Conservation (phyloP, 2,329 filamentous ascomycete genomes). For the Furcasterigmium sp. region DNA sequence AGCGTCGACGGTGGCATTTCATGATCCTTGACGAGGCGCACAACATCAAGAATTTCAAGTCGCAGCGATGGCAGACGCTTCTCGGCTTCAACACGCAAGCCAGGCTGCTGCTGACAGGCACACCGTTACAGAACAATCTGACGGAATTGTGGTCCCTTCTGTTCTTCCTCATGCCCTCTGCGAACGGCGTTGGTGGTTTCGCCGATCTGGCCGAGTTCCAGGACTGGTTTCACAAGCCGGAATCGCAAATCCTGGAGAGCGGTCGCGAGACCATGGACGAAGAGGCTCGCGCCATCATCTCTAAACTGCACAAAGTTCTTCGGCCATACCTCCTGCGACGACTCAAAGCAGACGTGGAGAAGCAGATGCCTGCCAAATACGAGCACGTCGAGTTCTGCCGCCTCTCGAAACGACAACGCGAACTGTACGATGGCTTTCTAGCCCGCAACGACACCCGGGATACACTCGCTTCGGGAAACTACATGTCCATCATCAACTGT, state of each 20-base stretch:
- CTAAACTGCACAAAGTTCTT: conserved; percentile 88
- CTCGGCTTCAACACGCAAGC: conserved; percentile 89
- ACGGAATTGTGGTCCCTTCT: conserved; percentile 95
- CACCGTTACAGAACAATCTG: conserved; percentile 92
- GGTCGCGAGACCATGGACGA: conserved; percentile 92
- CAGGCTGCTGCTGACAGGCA: conserved; percentile 84
- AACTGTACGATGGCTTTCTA: conserved; percentile 95
- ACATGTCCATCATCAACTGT: conserved; percentile 97
- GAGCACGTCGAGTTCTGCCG: conserved; percentile 96
- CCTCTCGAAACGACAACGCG: conserved; percentile 88
- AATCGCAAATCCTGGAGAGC: conserved; percentile 93
- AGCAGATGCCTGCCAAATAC: conserved; percentile 97
- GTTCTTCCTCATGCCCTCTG: conserved; percentile 93
- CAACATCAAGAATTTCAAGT: conserved; percentile 99
- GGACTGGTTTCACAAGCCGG: conserved; percentile 90
- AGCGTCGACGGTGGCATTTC: conserved; percentile 91
- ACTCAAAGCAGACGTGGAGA: conserved; percentile 94
- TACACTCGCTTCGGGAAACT: conserved; percentile 87
- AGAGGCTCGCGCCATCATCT: conserved; percentile 85
- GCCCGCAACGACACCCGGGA: conserved; percentile 83
- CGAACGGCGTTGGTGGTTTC: conserved; percentile 82
- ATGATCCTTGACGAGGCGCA: conserved; percentile 98
- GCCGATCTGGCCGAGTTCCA: conserved; percentile 95
- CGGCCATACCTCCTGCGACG: conserved; percentile 87
- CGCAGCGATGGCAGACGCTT: conserved; percentile 92